A percentile compares a stretch with the other conserved stretches of the same genome.
These are phyloP conservation scores for Alternaria triticina DNA, from an alignment of 2,329 filamentous ascomycete genomes.

Conservation along the genomic window DNA sequence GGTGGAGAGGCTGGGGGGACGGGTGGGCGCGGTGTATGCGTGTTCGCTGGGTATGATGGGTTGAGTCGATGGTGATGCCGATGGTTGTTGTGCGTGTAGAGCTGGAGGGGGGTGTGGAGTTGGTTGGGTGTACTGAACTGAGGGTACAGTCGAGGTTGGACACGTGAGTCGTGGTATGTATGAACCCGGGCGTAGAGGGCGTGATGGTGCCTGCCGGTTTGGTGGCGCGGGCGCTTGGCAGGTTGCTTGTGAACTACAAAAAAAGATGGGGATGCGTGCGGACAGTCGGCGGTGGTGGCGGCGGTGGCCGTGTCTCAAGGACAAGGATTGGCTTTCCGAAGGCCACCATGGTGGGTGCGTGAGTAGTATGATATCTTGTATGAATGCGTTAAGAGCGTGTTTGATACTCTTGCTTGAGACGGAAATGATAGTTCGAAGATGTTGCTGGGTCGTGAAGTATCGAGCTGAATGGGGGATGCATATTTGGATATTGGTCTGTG, in stretches of 20 bases:
- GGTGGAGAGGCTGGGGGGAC: background rate
- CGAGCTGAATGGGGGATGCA: background rate
- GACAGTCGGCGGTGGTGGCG: background rate
- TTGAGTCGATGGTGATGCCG: background rate
- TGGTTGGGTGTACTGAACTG: background rate
- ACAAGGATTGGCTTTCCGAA: background rate
- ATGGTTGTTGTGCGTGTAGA: background rate
- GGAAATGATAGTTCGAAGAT: background rate
- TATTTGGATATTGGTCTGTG: rapidly evolving
- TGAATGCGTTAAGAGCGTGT: background rate
- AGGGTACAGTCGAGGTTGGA: background rate
- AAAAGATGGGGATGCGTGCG: background rate
- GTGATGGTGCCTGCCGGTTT: background rate
- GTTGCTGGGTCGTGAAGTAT: rapidly evolving
- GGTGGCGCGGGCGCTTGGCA: background rate
- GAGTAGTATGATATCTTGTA: background rate
- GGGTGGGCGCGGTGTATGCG: background rate
- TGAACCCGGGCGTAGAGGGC: background rate
- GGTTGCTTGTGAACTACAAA: background rate
- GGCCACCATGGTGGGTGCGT: background rate
- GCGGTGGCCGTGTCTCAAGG: background rate
- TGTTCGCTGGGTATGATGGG: background rate
- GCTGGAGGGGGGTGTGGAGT: too few relatives aligned
- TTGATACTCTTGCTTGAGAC: background rate
- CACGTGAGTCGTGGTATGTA: background rate